phyloP scores from a whole-genome alignment of 2,329 filamentous ascomycete species.

The Lasiodiplodia citricola region DNA sequence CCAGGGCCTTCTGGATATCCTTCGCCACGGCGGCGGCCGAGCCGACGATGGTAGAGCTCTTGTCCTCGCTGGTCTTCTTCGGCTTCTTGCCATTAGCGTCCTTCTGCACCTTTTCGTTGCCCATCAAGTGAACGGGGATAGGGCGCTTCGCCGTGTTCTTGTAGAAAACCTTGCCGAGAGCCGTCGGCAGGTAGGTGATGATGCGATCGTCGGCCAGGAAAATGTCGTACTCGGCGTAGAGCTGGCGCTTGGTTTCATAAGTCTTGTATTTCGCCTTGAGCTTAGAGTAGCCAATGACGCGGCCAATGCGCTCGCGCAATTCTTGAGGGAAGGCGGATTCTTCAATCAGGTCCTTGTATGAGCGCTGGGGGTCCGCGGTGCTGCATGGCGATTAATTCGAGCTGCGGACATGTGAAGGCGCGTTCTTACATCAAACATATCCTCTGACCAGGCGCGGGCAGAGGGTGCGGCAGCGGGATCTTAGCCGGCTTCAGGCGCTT shows the following conservation, averaged over 20 bases:
- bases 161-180: constrained; percentile 93
- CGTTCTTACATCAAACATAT: constrained; percentile 24
- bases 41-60: constrained; percentile 52
- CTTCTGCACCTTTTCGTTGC: constrained; percentile 67
- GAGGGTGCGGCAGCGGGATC: constrained; percentile 54
- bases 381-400: constrained; percentile 45
- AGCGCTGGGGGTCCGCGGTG: constrained; percentile 79
- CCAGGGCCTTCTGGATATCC: constrained; percentile 80
- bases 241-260: constrained; percentile 81
- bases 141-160: constrained; percentile 82
- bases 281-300: constrained; percentile 81
- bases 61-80: constrained; percentile 40
- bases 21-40: constrained; percentile 71
- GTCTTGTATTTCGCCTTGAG: constrained; percentile 87
- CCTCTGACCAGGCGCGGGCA: constrained; percentile 2
- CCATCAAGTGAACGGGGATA: constrained; percentile 77
- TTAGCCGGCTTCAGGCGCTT: constrained; percentile 82
- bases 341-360: constrained; percentile 87
- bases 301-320: constrained; percentile 54
- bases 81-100: constrained; percentile 54
- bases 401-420: neutral
- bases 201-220: constrained; percentile 94
- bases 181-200: constrained; percentile 70
- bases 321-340: constrained; percentile 64
- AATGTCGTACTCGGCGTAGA: constrained; percentile 85